Percentiles rank a stretch among this genome's conserved stretches.
Conservation (phyloP, 768 basidiomycete species). For the Suillus subalutaceus region DNA sequence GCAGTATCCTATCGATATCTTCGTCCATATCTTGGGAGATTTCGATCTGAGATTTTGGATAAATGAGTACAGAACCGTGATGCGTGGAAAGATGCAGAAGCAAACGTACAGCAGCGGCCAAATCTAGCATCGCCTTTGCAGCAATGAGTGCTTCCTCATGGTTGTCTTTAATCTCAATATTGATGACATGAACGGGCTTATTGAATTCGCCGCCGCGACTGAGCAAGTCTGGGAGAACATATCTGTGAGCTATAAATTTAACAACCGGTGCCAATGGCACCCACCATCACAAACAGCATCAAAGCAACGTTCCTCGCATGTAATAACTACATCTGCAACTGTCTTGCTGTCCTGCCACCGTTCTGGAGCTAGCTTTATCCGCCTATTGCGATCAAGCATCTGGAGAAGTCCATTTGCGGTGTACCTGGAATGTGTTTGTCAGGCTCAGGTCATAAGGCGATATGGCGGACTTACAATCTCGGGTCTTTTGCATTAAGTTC, state of each 20-base stretch:
- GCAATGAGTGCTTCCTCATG: constrained; percentile 98
- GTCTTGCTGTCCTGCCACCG: constrained; percentile 93
- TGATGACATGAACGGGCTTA: constrained; percentile 93
- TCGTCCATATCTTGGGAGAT: constrained; percentile 84
- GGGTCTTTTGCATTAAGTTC: constrained; percentile 84
- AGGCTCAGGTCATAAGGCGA: constrained; percentile 9
- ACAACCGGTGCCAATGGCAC: constrained; percentile 24
- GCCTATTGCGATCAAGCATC: constrained; percentile 96
- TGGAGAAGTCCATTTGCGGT: constrained; percentile 90
- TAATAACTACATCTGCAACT: constrained; percentile 96
- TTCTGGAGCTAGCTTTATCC: constrained; percentile 91
- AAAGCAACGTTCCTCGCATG: constrained; percentile 98
- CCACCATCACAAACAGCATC: constrained; percentile 97
- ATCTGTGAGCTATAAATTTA: constrained; percentile 16
- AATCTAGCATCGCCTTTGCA: constrained; percentile 91
- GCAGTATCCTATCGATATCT: constrained; percentile 86
- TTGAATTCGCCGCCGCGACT: constrained; percentile 89
- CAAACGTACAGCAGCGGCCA: constrained; percentile 80
- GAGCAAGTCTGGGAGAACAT: constrained; percentile 66
- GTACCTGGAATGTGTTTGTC: constrained; percentile 58
- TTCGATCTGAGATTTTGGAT: constrained; percentile 66
- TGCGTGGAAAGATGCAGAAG: constrained; percentile 3
- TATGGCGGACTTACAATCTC: constrained; percentile 62
- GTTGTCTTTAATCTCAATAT: constrained; percentile 98
- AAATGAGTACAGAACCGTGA: neutral